Percentiles rank a stretch among this genome's conserved stretches.
Conservation (phyloP, 176 grass and related monocot species). For the Pontederia crassipes region DNA sequence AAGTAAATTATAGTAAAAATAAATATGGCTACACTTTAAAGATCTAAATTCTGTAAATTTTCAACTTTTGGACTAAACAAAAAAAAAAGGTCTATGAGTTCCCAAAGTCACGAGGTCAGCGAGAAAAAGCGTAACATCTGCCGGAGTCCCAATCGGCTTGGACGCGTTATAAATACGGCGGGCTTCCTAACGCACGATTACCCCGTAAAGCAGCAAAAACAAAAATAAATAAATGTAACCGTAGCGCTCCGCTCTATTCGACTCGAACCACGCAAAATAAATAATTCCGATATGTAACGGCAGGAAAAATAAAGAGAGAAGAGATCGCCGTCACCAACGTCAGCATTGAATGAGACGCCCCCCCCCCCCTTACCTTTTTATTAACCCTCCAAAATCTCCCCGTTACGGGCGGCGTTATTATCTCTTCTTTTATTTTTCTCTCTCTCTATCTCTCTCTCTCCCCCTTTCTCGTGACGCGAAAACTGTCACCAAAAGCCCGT, state of each 20-base stretch:
- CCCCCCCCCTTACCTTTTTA: no score
- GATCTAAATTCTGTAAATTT: no score
- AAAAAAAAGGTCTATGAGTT: no score
- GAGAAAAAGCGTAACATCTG: no score
- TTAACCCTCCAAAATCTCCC: background rate
- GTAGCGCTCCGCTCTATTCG: background rate
- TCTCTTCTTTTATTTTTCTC: background rate
- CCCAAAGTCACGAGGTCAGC: no score
- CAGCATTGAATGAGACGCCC: background rate
- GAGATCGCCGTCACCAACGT: background rate
- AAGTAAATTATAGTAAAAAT: no score
- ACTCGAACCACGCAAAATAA: no score
- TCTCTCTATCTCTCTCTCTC: background rate
- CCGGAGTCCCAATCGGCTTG: no score
- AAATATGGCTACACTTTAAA: no score
- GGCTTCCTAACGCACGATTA: no score
- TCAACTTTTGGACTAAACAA: no score
- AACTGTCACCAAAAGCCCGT: background rate
- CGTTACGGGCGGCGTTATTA: constrained; percentile 11
- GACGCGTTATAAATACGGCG: no score
- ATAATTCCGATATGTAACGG: background rate
- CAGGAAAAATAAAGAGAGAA: background rate
- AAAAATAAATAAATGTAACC: background rate
- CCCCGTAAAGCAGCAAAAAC: background rate
- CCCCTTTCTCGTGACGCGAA: background rate